Conservation (phyloP, 164 flowering plant genomes). For the Kingdonia uniflora region DNA sequence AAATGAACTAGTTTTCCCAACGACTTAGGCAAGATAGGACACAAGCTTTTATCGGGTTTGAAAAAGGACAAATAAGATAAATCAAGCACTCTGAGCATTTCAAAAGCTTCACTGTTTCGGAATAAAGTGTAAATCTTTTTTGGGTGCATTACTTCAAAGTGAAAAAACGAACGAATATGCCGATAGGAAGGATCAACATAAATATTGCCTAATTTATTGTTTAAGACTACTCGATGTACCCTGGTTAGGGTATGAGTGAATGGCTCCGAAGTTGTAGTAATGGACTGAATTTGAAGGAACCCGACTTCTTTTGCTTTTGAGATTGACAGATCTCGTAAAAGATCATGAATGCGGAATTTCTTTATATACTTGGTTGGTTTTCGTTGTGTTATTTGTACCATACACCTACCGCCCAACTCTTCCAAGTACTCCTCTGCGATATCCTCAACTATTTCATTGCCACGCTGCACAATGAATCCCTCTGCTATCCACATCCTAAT, state of each 20-base stretch:
- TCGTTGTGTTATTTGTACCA: neutral
- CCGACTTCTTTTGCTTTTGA: neutral
- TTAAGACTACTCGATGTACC: no score
- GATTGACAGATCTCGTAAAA: neutral
- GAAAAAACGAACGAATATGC: no score
- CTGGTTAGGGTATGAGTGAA: no score
- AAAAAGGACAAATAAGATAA: neutral
- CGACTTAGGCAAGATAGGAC: neutral
- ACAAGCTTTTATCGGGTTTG: neutral
- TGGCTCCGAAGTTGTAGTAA: no score
- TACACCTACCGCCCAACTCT: neutral
- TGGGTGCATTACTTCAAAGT: no score
- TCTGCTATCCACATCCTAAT: conserved; percentile 1
- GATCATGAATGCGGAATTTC: neutral
- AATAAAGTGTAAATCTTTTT: no score
- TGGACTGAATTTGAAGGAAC: neutral
- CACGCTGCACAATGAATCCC: neutral
- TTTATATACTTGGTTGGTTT: no score
- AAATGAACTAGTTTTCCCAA: neutral
- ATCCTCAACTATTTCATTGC: neutral
- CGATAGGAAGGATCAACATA: no score
- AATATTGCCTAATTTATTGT: no score
- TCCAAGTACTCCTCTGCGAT: conserved; percentile 2
- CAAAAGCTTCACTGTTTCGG: neutral
- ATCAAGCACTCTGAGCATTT: neutral